Base-by-base conservation (phyloP, 768 basidiomycete species). In the Dentipellis fragilis region DNA sequence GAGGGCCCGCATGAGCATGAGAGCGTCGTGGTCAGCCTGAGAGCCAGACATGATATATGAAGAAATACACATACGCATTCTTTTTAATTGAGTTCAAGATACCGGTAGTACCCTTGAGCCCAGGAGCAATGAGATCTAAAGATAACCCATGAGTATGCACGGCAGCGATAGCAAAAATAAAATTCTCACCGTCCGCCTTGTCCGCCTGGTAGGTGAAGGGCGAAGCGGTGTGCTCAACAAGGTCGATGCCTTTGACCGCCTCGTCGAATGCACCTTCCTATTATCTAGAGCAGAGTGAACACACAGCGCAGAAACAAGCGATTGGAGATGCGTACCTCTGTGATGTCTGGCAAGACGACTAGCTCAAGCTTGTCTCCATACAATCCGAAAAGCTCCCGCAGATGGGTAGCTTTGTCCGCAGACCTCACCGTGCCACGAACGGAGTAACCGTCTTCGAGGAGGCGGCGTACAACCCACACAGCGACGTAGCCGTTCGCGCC, bases 301-400 rank as follows among this genome's bases (percentile, higher is more conserved):
- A 6, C n/a, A n/a, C 52, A 73, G 8, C 40, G 17, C n/a, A 17
- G 42, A n/a, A 17, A n/a, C 1, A 45, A 45, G 29, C 6, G 29
- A 29, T 29, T 29, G 11, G 11, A 22, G 55, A 66, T 6, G 29
- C 47, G 52, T 14, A 73, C 75, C 63, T 69, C 62, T 14, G 68
- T 72, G 58, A 80, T 75, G 57, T 81, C 78, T 49, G 71, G 67
- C 6, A 79, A 75, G 46, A 79, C 65, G 10, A 72, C 73, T 57
- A 73, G 68, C 49, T 73, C 71, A 54, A 77, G 72, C 37, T 58
- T 65, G 54, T 67, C 67, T 2, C 71, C 71, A 29, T 68, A 64
- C 8, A 63, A 60, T 51, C 68, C 63, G 67, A 75, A 70, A 36
- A 73, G 42, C 29, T 72, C 60, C 48, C 63, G 60, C 36, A 80